phyloP scores from a whole-genome alignment of 495 filamentous ascomycete genomes.

The Saxophila tyrrhenica region DNA sequence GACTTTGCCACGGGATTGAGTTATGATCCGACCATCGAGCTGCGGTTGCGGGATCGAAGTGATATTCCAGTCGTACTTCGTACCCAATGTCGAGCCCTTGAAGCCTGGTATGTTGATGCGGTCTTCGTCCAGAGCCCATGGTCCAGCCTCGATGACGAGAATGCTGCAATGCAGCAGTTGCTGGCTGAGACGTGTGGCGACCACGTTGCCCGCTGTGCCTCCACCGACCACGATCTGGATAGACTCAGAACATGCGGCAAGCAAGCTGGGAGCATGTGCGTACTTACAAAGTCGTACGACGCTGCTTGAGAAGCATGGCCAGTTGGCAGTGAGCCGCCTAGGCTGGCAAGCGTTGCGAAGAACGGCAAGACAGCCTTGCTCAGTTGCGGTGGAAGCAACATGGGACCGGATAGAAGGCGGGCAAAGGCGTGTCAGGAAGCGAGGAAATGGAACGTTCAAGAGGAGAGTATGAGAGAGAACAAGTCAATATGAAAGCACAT shows the following conservation, averaged over 20 bases:
- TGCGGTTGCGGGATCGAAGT: conserved; percentile 11
- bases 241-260: not conserved
- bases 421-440: no score
- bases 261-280: not conserved
- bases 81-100: conserved; percentile 11
- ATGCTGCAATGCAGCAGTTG: conserved; percentile 12
- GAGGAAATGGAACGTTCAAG: no score
- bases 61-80: conserved; percentile 19
- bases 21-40: conserved; percentile 2
- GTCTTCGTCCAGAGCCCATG: conserved; percentile 4
- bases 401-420: no score
- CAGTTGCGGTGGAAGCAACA: no score
- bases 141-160: conserved; percentile 19
- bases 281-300: conserved; percentile 1
- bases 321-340: not conserved
- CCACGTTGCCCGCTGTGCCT: conserved; percentile 17
- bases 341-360: not conserved
- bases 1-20: conserved; percentile 20
- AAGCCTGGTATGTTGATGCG: conserved; percentile 2
- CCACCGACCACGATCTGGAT: conserved; percentile 22
- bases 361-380: no score
- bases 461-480: no score
- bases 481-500: no score
- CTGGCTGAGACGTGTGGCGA: conserved; percentile 18
- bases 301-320: no score